Evolutionary conservation across 1,284 basidiomycete genomes (phyloP).

Genomic region (Hymenochaete sp.): DNA sequence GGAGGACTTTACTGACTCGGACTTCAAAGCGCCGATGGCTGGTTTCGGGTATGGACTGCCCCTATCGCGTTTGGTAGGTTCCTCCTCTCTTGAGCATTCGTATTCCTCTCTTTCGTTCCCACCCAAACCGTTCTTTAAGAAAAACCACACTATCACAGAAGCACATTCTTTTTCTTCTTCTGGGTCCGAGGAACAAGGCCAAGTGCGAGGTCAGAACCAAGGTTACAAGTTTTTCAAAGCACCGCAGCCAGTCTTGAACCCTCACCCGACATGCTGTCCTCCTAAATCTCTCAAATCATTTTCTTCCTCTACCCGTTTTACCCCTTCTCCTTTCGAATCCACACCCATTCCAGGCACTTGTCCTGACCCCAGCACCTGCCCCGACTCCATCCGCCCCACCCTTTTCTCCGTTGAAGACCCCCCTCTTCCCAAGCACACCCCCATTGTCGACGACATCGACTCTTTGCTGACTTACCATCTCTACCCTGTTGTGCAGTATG

Average conservation of each 20-base stretch:
- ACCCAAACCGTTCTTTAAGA: neutral
- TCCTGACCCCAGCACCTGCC: no score
- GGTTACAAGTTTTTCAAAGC: no score
- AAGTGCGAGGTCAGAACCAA: no score
- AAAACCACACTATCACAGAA: no score
- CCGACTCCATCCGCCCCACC: no score
- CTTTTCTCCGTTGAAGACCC: no score
- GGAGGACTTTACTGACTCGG: conserved; percentile 81
- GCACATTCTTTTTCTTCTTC: conserved; percentile 4
- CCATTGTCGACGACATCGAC: conserved; percentile 8
- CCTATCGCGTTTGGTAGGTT: conserved; percentile 73
- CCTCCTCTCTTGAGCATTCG: neutral
- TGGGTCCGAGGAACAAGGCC: no score
- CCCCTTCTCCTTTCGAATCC: conserved; percentile 3
- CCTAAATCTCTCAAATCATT: no score
- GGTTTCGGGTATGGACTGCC: conserved; percentile 95
- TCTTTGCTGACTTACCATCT: conserved; percentile 5
- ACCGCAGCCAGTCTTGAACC: no score
- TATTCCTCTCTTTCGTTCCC: neutral
- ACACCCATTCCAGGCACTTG: neutral
- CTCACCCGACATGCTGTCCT: no score
- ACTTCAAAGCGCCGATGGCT: conserved; percentile 98
- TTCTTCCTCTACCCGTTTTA: neutral
- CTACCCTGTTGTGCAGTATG: conserved; percentile 50
- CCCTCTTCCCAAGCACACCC: neutral